Percentiles rank a stretch among this genome's conserved stretches.
These are phyloP conservation scores for Didymella keratinophila DNA, from an alignment of 2,329 filamentous ascomycete genomes.

Conservation along the genomic window DNA sequence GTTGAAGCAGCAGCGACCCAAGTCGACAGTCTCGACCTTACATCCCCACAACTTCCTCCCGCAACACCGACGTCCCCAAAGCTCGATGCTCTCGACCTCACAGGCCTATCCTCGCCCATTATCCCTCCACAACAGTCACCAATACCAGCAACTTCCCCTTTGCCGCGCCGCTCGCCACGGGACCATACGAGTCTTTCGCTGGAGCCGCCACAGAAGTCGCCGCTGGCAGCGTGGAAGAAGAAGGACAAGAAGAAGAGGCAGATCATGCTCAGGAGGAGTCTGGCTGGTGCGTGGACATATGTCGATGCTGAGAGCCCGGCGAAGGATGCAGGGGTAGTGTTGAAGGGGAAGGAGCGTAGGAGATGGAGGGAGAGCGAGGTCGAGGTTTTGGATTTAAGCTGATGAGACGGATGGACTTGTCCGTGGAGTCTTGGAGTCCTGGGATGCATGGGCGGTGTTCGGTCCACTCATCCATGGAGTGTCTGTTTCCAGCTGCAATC, in stretches of 20 bases:
- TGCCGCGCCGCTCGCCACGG: slow-evolving; percentile 35
- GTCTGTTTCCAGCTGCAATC: too few relatives aligned
- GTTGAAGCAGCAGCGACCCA: slow-evolving; percentile 13
- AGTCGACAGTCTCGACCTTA: slow-evolving; percentile 40
- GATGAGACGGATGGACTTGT: background rate
- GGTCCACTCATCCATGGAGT: too few relatives aligned
- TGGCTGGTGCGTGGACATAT: slow-evolving; percentile 45
- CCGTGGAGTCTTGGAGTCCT: too few relatives aligned
- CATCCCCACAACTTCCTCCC: slow-evolving; percentile 15
- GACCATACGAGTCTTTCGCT: slow-evolving; percentile 23
- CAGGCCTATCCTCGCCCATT: slow-evolving; percentile 27
- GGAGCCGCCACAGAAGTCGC: slow-evolving; percentile 8
- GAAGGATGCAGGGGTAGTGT: slow-evolving; percentile 8
- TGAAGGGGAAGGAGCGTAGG: slow-evolving; percentile 38
- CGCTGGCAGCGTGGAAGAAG: slow-evolving; percentile 42
- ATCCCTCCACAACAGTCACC: background rate
- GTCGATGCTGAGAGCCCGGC: slow-evolving; percentile 36
- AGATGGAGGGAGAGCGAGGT: slow-evolving; percentile 49
- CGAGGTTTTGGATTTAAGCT: slow-evolving; percentile 47
- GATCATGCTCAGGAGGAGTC: slow-evolving; percentile 42
- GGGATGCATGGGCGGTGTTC: too few relatives aligned
- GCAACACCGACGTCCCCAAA: slow-evolving; percentile 20
- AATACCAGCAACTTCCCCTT: background rate
- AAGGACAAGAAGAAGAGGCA: slow-evolving; percentile 42
- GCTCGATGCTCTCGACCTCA: slow-evolving; percentile 36